Evolutionary conservation across 192 early-diverging fungal species (phyloP).

Genomic region (Podila epigama): DNA sequence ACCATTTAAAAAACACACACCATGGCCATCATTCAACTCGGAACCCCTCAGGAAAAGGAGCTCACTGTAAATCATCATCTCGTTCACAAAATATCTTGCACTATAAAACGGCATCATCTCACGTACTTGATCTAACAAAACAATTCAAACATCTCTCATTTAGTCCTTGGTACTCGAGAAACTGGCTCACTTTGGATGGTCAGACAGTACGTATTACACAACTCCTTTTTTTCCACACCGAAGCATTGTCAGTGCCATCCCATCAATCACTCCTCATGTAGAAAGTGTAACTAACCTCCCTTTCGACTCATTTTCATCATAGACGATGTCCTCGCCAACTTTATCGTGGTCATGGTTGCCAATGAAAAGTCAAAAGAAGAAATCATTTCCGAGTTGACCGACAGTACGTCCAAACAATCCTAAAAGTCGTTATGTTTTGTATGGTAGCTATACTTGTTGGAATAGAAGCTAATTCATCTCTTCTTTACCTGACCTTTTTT

Average conservation of each 20-base stretch:
- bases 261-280: neutral
- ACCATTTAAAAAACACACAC: neutral
- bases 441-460: neutral
- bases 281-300: neutral
- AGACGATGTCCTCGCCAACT: conserved; percentile 46
- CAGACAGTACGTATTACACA: conserved; percentile 15
- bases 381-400: conserved; percentile 25
- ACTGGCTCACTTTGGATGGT: conserved; percentile 38
- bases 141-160: neutral
- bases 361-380: conserved; percentile 38
- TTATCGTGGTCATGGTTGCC: conserved; percentile 47
- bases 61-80: conserved; percentile 16
- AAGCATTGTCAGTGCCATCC: neutral
- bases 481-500: neutral
- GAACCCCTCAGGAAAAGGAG: conserved; percentile 34
- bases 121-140: too few species aligned
- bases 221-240: neutral
- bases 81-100: too few species aligned
- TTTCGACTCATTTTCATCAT: neutral
- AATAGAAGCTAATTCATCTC: neutral
- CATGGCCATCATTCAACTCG: conserved; percentile 33
- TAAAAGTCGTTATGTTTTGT: neutral
- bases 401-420: conserved; percentile 17
- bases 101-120: too few species aligned
- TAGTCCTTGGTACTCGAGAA: conserved; percentile 26